Evolutionary conservation across 2,329 filamentous ascomycete genomes (phyloP), one percentile per base, ranked within the genome.

Genomic region (Fusarium chaquense): DNA sequence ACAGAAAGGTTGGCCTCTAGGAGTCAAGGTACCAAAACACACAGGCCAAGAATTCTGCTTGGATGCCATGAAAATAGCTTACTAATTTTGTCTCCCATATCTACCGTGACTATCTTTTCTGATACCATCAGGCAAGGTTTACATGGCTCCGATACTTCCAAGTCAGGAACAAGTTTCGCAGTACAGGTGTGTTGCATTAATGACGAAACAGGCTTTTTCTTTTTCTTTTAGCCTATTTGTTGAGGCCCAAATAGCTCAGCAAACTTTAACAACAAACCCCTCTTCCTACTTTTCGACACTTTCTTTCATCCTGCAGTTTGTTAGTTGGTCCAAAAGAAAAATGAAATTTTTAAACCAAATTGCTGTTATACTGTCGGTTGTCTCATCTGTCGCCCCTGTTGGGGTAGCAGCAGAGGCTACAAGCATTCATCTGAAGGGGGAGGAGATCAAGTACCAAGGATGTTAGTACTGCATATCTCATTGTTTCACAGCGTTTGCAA

Each of bases 261-360:
- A 33, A 32, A 16, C 30, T 24, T 6, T 30, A 30, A 30, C 41
- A 41, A 9, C 28, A 24, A 51, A 22, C 40, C 52, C 35, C 38
- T 58, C 59, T 40, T 35, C 16, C 18, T 13, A 15, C 11, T 12
- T 30, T 26, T 13, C 26, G 11, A 7, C 30, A 15, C 9, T 20
- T 30, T n/a, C 10, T 35, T 16, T 26, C 18, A 7, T 20, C 22
- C 9, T 16, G 9, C 24, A 8, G 6, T 20, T 20, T 24, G 16
- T 22, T 16, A 20, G 3, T 24, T 16, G 10, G 10, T 11, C 6
- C 12, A 2, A 9, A 18, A 45, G 12, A 18, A 45, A 13, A 20
- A 65, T 65, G 62, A 65, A 36, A 47, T n/a, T 65, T 15, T 38
- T 65, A 8, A 56, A 54, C 18, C 47, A 47, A n/a, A 13, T 65